Percentiles rank a stretch among this genome's conserved stretches.
Conservation (phyloP, 2,329 filamentous ascomycete genomes). For the Neocucurbitaria cava region DNA sequence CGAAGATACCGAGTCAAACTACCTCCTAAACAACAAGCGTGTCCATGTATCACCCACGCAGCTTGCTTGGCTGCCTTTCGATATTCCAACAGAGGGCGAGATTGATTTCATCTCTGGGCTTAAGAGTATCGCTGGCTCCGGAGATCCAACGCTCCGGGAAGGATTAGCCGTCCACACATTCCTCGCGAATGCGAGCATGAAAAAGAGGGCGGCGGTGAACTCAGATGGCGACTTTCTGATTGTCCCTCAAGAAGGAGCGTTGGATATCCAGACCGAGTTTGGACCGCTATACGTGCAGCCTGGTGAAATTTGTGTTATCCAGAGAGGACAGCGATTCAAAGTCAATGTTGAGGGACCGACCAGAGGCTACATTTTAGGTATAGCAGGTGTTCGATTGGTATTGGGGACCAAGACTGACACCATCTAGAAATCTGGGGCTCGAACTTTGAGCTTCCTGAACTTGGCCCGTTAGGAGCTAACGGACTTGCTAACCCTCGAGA, state of each 20-base stretch:
- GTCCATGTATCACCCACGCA: constrained; percentile 48
- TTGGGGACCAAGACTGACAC: constrained; percentile 3
- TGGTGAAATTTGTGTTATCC: constrained; percentile 79
- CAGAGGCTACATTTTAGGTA: constrained; percentile 73
- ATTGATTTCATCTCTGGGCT: constrained; percentile 45
- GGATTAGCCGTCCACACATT: constrained; percentile 46
- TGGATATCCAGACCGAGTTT: constrained; percentile 80
- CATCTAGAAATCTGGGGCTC: constrained; percentile 47
- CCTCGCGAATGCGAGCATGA: constrained; percentile 47
- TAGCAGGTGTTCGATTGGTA: neutral
- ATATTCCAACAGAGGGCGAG: constrained; percentile 40
- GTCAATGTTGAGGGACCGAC: constrained; percentile 70
- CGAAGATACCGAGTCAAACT: constrained; percentile 45
- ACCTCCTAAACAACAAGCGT: constrained; percentile 44
- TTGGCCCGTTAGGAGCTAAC: constrained; percentile 50
- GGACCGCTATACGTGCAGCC: constrained; percentile 77
- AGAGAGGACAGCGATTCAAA: constrained; percentile 75
- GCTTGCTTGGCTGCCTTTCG: constrained; percentile 47
- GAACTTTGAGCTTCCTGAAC: constrained; percentile 48
- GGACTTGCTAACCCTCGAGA: constrained; percentile 59
- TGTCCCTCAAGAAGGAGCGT: constrained; percentile 74
- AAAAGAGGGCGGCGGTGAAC: constrained; percentile 58
- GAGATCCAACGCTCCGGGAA: constrained; percentile 47
- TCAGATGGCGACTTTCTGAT: constrained; percentile 78
- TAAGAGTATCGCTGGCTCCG: constrained; percentile 48